phyloP scores from a whole-genome alignment of 1,284 basidiomycete genomes.

The Ustilago trichophora region DNA sequence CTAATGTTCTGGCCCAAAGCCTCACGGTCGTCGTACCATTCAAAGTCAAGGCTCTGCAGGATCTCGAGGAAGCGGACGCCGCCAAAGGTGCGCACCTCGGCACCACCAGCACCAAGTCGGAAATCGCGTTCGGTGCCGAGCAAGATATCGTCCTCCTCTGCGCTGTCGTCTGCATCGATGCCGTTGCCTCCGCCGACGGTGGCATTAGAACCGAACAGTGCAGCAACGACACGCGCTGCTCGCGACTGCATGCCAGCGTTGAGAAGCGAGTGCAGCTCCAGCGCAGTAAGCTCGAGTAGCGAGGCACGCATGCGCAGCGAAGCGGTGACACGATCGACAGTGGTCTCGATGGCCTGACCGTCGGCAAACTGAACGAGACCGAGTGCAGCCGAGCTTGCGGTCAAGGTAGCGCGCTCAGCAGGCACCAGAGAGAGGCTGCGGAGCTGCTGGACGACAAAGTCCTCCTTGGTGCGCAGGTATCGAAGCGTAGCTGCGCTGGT shows the following conservation, averaged over 20 bases:
- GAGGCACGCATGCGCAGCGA: conserved; percentile 85
- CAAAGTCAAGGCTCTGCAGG: conserved; percentile 83
- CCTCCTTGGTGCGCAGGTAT: conserved; percentile 86
- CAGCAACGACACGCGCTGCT: conserved; percentile 58
- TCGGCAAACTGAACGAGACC: conserved; percentile 80
- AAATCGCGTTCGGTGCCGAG: conserved; percentile 40
- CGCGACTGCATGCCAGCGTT: conserved; percentile 72
- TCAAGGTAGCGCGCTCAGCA: conserved; percentile 29
- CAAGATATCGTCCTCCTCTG: conserved; percentile 41
- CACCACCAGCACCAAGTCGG: conserved; percentile 35
- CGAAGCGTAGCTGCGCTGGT: conserved; percentile 85
- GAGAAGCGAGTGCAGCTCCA: conserved; percentile 88
- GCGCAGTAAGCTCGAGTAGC: conserved; percentile 84
- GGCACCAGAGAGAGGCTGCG: conserved; percentile 72
- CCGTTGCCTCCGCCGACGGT: conserved; percentile 30
- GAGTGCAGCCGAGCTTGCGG: conserved; percentile 66
- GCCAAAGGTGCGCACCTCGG: conserved; percentile 66
- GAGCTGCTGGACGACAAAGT: conserved; percentile 88
- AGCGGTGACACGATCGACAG: conserved; percentile 77
- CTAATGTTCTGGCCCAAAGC: conserved; percentile 73
- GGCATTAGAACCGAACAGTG: conserved; percentile 53
- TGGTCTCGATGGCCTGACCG: conserved; percentile 77
- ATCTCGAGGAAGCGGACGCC: conserved; percentile 88
- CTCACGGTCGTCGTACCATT: conserved; percentile 79
- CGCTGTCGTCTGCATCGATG: conserved; percentile 22